Evolutionary conservation across 1,284 basidiomycete genomes (phyloP), one percentile per base, ranked within the genome.

Genomic region (Cutaneotrichosporon sp.): DNA sequence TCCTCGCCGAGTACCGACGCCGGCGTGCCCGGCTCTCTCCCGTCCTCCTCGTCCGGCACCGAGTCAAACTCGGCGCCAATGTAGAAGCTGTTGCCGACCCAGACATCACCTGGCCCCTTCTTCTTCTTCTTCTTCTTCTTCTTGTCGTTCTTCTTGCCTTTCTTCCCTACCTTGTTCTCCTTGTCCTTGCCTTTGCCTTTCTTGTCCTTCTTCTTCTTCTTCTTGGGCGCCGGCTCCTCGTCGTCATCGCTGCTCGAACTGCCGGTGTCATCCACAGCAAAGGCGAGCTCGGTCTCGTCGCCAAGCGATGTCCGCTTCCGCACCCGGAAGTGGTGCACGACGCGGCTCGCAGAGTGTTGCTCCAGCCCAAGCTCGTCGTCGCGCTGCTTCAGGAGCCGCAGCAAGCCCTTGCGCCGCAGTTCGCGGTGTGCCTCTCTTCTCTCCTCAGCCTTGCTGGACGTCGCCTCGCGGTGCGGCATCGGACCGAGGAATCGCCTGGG

Each of bases 41-140:
- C 46, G 14, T 16, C 22, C 20, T 25, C 24, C 1, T 24, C 45
- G 22, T 11, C 2, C 10, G n/a, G 20, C 18, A 22, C 18, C n/a
- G 43, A 45, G 3, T 24, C 43, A 2, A 24, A n/a, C 18, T 45
- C 42, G 42, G n/a, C 42, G n/a, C 42, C 76, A 45, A 78, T 75
- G 59, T 77, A 73, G 57, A 78, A 78, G 29, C 74, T 75, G 53
- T 74, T 71, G 27, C 76, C 76, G 42, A 73, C 56, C 76, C 76
- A 78, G 62, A 54, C 62, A 42, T 70, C 69, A 7, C 27, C 18
- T n/a, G 25, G 24, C 42, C 56, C 56, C 54, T 68, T 62, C 45
- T 59, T 63, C 54, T 67, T 65, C 36, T 67, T 65, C 50, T 61
- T 60, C 38, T 56, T 58, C 4, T n/a, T n/a, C 18, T 27, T 27